Evolutionary conservation across 805 yeast species (phyloP).

Genomic region (Saturnispora sanitii): DNA sequence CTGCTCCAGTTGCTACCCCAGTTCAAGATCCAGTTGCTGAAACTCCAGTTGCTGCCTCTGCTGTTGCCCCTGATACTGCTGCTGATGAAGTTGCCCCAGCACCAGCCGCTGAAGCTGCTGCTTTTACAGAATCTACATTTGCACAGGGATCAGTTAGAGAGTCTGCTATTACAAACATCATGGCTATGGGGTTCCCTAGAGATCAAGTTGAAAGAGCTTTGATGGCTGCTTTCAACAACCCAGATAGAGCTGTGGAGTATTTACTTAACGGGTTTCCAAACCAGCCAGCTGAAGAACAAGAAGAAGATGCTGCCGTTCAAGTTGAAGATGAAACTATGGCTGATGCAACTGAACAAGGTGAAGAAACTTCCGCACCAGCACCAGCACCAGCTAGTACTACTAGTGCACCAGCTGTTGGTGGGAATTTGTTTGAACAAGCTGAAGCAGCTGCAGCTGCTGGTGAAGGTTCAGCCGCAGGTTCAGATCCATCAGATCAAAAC

Average conservation of each 20-base stretch:
- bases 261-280: slow-evolving; percentile 65
- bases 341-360: slow-evolving; percentile 27
- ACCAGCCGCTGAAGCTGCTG: slow-evolving; percentile 11
- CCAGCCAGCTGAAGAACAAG: slow-evolving; percentile 10
- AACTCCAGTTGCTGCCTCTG: slow-evolving; percentile 16
- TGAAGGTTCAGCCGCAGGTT: slow-evolving; percentile 25
- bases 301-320: slow-evolving; percentile 13
- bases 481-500: slow-evolving; percentile 28
- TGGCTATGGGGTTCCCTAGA: slow-evolving; percentile 94
- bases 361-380: slow-evolving; percentile 12
- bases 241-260: slow-evolving; percentile 96
- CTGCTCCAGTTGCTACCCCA: slow-evolving; percentile 20
- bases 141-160: slow-evolving; percentile 75
- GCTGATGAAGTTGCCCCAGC: slow-evolving; percentile 11
- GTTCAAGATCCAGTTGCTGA: slow-evolving; percentile 20
- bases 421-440: slow-evolving; percentile 48
- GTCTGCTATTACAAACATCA: slow-evolving; percentile 66
- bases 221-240: slow-evolving; percentile 93
- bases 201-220: slow-evolving; percentile 82
- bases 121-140: slow-evolving; percentile 42
- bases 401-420: slow-evolving; percentile 16
- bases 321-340: slow-evolving; percentile 18
- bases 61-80: slow-evolving; percentile 11
- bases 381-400: slow-evolving; percentile 22
- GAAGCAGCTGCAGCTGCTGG: slow-evolving; percentile 26